These are phyloP conservation scores for Talaromyces atroroseus DNA, from an alignment of 2,329 filamentous ascomycete species.

Conservation along the genomic window DNA sequence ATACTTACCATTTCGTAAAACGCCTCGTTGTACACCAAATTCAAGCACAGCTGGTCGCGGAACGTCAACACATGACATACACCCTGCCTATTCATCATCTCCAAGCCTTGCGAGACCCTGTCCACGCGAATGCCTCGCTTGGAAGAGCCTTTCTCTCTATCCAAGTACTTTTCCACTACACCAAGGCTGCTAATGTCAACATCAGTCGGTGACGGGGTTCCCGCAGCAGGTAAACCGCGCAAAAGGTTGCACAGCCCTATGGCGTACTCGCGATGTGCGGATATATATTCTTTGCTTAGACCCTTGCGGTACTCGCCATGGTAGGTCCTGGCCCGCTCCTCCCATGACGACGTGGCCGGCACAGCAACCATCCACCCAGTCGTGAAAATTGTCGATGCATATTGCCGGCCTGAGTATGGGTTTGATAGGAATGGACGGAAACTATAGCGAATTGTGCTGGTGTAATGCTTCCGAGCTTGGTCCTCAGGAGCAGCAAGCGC, in stretches of 20 bases:
- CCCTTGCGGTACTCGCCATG: constrained; percentile 19
- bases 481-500: constrained; percentile 17
- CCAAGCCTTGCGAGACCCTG: constrained; percentile 26
- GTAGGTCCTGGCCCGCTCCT: constrained; percentile 13
- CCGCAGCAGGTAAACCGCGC: constrained; percentile 17
- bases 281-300: constrained; percentile 19
- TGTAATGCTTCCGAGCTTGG: constrained; percentile 23
- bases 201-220: constrained; percentile 24
- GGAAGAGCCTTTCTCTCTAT: constrained; percentile 20
- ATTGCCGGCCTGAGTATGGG: constrained; percentile 23
- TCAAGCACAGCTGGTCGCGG: constrained; percentile 26
- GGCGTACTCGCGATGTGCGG: constrained; percentile 25
- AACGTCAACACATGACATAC: constrained; percentile 30
- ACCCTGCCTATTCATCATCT: constrained; percentile 26
- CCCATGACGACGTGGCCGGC: constrained; percentile 13
- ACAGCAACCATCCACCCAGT: constrained; percentile 16
- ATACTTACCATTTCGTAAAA: constrained; percentile 25
- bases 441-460: constrained; percentile 25
- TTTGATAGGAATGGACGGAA: constrained; percentile 23
- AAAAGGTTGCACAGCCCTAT: constrained; percentile 18
- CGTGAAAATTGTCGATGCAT: constrained; percentile 17
- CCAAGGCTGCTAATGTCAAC: constrained; percentile 21
- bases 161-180: constrained; percentile 14
- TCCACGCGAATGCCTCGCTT: constrained; percentile 21
- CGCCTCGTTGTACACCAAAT: constrained; percentile 28